phyloP scores from a whole-genome alignment of 371 early-diverging fungal species.

The Mucor circinelloides region DNA sequence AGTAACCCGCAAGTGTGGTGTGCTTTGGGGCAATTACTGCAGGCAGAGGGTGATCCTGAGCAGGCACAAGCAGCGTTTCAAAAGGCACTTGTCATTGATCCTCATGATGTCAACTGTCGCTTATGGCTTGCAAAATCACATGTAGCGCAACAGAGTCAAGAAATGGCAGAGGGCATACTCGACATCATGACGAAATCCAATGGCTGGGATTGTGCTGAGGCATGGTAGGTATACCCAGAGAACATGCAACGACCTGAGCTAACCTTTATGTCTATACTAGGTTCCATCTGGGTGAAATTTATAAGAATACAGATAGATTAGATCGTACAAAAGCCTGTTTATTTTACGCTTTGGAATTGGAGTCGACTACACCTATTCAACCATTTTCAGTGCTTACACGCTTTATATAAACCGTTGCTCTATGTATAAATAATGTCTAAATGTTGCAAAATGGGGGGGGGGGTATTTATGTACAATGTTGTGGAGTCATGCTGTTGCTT shows the following conservation, averaged over 20 bases:
- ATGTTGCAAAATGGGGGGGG: background rate
- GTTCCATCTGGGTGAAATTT: slow-evolving; percentile 61
- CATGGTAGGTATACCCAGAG: slow-evolving; percentile 48
- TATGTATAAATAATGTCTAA: background rate
- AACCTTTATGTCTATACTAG: slow-evolving; percentile 19
- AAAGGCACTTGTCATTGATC: slow-evolving; percentile 55
- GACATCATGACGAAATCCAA: slow-evolving; percentile 54
- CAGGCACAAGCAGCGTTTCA: slow-evolving; percentile 55
- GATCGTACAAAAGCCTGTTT: slow-evolving; percentile 70
- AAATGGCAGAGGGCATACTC: slow-evolving; percentile 62
- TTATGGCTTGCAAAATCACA: slow-evolving; percentile 53
- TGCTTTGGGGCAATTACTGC: slow-evolving; percentile 54
- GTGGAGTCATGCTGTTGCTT: background rate
- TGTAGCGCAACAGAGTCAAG: slow-evolving; percentile 40
- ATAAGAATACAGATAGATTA: slow-evolving; percentile 55
- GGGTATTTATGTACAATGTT: slow-evolving; percentile 3
- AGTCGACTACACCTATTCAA: slow-evolving; percentile 65
- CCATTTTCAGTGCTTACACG: slow-evolving; percentile 59
- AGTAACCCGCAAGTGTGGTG: slow-evolving; percentile 63
- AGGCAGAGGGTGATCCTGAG: slow-evolving; percentile 41
- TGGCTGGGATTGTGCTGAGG: slow-evolving; percentile 70
- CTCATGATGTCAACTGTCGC: slow-evolving; percentile 45
- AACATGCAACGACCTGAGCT: background rate
- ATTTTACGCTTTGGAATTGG: slow-evolving; percentile 75
- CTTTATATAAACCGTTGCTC: slow-evolving; percentile 23